These are phyloP conservation scores for Fusarium buxicola DNA, from an alignment of 2,329 filamentous ascomycete genomes.

Conservation along the genomic window DNA sequence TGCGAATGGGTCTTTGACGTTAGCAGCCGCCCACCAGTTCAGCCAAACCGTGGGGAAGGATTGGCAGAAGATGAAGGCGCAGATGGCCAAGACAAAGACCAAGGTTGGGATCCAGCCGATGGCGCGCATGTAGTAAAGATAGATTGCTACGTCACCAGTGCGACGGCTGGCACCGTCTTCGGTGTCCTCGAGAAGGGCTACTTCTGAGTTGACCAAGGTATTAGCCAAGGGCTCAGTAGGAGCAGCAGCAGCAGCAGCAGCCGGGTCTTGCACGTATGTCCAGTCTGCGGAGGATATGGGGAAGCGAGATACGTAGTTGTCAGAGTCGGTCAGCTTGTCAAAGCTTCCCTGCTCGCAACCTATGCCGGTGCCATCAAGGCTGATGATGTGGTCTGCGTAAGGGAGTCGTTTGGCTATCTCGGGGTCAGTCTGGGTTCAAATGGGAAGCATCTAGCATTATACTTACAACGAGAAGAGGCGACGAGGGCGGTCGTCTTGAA, in stretches of 20 bases:
- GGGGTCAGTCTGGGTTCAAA: background rate
- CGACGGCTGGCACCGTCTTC: slow-evolving; percentile 26
- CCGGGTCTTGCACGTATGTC: background rate
- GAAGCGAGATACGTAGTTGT: slow-evolving; percentile 29
- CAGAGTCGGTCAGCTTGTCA: slow-evolving; percentile 8
- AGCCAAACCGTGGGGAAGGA: slow-evolving; percentile 46
- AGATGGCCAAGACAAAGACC: slow-evolving; percentile 37
- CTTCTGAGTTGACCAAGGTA: background rate
- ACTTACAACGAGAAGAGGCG: slow-evolving; percentile 29
- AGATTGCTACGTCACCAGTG: slow-evolving; percentile 36
- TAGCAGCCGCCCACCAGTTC: slow-evolving; percentile 44
- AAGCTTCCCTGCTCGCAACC: slow-evolving; percentile 25
- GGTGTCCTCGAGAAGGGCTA: slow-evolving; percentile 7
- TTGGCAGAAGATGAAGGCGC: slow-evolving; percentile 42
- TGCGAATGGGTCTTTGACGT: slow-evolving; percentile 29
- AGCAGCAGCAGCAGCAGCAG: background rate
- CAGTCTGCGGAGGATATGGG: background rate
- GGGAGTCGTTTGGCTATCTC: slow-evolving; percentile 22
- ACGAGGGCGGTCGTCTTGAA: slow-evolving; percentile 21
- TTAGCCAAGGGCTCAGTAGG: background rate
- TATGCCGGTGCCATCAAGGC: slow-evolving; percentile 13
- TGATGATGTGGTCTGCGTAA: slow-evolving; percentile 30
- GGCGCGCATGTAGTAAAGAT: slow-evolving; percentile 44
- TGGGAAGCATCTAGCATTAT: fast-evolving
- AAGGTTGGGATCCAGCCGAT: slow-evolving; percentile 43